phyloP scores from a whole-genome alignment of 164 flowering plant genomes.

The Cinnamomum micranthum region DNA sequence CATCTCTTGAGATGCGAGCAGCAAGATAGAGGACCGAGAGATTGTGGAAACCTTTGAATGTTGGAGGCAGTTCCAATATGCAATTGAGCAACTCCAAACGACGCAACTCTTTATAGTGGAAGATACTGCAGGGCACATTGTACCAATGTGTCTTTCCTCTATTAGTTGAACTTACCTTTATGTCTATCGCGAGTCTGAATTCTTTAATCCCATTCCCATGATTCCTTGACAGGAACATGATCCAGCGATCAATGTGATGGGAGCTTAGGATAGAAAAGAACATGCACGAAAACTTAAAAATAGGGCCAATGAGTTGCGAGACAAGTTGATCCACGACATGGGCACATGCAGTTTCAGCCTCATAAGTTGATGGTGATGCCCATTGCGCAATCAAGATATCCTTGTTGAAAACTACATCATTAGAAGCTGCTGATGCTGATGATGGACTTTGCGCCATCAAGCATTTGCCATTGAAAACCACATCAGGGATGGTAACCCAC shows the following conservation, averaged over 20 bases:
- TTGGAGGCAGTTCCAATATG: conserved; percentile 33
- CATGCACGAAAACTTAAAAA: conserved; percentile 45
- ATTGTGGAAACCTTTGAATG: too few relatives aligned
- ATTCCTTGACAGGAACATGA: conserved; percentile 32
- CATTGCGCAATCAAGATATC: too few relatives aligned
- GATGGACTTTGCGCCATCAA: too few relatives aligned
- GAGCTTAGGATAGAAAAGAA: conserved; percentile 32
- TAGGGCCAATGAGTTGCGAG: conserved; percentile 49
- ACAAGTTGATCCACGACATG: conserved; percentile 33
- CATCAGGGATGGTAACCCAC: neutral
- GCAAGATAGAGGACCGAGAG: too few relatives aligned
- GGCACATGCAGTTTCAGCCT: conserved; percentile 21
- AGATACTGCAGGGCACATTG: conserved; percentile 45
- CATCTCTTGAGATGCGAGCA: too few relatives aligned
- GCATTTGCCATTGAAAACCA: too few relatives aligned
- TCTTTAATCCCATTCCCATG: conserved; percentile 12
- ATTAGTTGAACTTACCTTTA: neutral
- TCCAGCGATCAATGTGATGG: conserved; percentile 50
- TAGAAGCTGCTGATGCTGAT: too few relatives aligned
- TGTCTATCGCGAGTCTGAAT: conserved; percentile 27
- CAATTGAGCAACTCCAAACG: conserved; percentile 21
- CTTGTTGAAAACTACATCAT: too few relatives aligned
- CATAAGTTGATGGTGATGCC: too few relatives aligned
- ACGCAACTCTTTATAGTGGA: conserved; percentile 32
- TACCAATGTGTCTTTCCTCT: conserved; percentile 39